Evolutionary conservation across 495 filamentous ascomycete species (phyloP), one percentile per base, ranked within the genome.

Genomic region (Aspergillus bertholletiae): DNA sequence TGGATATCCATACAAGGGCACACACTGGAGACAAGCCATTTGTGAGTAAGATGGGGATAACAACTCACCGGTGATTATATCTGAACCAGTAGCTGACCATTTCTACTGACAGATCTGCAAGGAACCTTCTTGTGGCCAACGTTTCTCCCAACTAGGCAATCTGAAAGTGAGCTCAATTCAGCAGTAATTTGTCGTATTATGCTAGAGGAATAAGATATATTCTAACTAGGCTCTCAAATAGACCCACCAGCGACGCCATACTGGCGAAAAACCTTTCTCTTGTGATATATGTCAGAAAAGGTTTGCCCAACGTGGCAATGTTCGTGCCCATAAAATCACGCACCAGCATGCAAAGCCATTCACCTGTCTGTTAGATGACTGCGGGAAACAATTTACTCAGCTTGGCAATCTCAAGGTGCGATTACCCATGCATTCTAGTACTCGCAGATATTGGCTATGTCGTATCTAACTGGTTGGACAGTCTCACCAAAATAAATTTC

Each of bases 401-500:
- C 79, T 93, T 3, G 93, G 92, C 0, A 96, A 96, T 60, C 76
- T 96, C 6, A 96, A 96, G 81, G 89, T 91, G 27, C 51, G 54
- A 66, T 45, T 64, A 35, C 27, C 40, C 34, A 54, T 45, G 41
- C 35, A 43, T 46, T 51, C 30, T 32, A 20, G 58, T 27, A 20
- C 20, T 32, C 9, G 17, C 8, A 37, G 5, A 20, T 49, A 2
- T 20, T 5, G 12, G 17, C 12, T 22, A 2, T 28, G 15, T 34
- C 27, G 20, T 40, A 21, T 50, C 37, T 55, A 56, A 53, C 52
- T 54, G 18, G 34, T 23, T 20, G 23, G 55, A 54, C 56, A 96
- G 91, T 92, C 85, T 20, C 93, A 97, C 66, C 92, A 96, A 67
- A 97, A 97, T 69, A 90, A 89, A 57, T 97, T 94, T 64, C 93